Evolutionary conservation across 2,329 filamentous ascomycete genomes (phyloP).

Genomic region (Trichophyton verrucosum): DNA sequence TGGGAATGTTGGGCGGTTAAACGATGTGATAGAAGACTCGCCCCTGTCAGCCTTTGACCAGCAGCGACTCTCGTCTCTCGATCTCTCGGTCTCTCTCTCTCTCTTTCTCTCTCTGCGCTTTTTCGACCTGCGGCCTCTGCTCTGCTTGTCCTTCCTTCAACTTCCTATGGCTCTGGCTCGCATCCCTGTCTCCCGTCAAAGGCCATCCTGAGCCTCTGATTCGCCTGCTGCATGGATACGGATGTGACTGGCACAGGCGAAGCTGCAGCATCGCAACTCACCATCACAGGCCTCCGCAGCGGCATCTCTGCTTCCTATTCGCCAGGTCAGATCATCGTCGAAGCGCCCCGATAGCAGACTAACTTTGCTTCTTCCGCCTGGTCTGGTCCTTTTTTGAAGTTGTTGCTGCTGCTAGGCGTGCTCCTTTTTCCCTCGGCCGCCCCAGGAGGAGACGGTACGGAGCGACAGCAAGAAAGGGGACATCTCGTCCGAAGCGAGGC

Average conservation of each 20-base stretch:
- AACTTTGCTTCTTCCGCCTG: neutral
- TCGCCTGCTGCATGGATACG: neutral
- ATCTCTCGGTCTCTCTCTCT: neutral
- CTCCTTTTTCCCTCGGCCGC: too few species aligned
- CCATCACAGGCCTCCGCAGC: neutral
- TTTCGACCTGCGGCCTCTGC: too few species aligned
- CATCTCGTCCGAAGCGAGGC: too few species aligned
- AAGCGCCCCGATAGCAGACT: neutral
- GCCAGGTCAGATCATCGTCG: neutral
- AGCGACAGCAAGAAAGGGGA: too few species aligned
- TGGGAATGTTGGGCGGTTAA: constrained; percentile 4
- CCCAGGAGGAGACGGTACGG: too few species aligned
- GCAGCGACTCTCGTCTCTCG: neutral
- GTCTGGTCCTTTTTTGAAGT: neutral
- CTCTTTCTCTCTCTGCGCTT: neutral
- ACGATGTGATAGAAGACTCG: neutral
- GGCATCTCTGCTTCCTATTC: neutral
- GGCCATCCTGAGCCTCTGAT: neutral
- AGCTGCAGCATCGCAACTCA: neutral
- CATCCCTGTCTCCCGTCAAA: too few species aligned
- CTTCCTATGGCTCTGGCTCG: too few species aligned
- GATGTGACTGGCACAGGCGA: neutral
- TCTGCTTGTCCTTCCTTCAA: too few species aligned
- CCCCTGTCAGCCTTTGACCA: neutral
- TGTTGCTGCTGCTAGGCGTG: too few species aligned